phyloP scores from a whole-genome alignment of 331 rosid genomes.

The Quercus tomentella region DNA sequence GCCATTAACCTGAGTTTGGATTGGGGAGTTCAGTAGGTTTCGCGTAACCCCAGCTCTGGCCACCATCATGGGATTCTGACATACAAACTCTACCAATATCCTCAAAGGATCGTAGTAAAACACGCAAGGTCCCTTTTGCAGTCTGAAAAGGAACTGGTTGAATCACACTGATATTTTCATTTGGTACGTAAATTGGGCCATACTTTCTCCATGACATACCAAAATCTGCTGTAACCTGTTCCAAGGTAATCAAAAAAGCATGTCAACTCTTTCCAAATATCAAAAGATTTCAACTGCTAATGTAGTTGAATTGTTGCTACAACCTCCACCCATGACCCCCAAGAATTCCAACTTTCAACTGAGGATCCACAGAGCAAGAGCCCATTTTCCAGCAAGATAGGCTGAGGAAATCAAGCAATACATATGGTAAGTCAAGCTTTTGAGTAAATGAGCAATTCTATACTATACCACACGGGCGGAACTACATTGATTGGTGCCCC shows the following conservation, averaged over 20 bases:
- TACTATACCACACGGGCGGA: not conserved
- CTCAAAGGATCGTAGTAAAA: slow-evolving; percentile 71
- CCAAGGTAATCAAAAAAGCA: slow-evolving; percentile 14
- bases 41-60: slow-evolving; percentile 72
- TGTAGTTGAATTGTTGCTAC: slow-evolving; percentile 8
- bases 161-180: slow-evolving; percentile 68
- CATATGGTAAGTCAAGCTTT: not conserved
- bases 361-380: slow-evolving; percentile 86
- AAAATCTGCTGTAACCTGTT: slow-evolving; percentile 59
- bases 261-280: slow-evolving; percentile 22
- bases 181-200: slow-evolving; percentile 78
- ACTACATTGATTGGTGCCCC: too few species aligned
- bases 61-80: slow-evolving; percentile 81
- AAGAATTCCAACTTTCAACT: slow-evolving; percentile 95
- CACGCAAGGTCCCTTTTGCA: slow-evolving; percentile 60
- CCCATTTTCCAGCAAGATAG: slow-evolving; percentile 78
- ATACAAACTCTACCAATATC: slow-evolving; percentile 60
- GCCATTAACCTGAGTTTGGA: slow-evolving; percentile 80
- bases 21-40: slow-evolving; percentile 70
- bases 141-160: slow-evolving; percentile 91
- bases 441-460: not conserved
- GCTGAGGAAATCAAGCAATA: slow-evolving; percentile 43
- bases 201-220: slow-evolving; percentile 79
- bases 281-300: not conserved
- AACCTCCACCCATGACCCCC: slow-evolving; percentile 99